Base-by-base conservation (phyloP, 805 yeast species). In the Nematodospora valgi region DNA sequence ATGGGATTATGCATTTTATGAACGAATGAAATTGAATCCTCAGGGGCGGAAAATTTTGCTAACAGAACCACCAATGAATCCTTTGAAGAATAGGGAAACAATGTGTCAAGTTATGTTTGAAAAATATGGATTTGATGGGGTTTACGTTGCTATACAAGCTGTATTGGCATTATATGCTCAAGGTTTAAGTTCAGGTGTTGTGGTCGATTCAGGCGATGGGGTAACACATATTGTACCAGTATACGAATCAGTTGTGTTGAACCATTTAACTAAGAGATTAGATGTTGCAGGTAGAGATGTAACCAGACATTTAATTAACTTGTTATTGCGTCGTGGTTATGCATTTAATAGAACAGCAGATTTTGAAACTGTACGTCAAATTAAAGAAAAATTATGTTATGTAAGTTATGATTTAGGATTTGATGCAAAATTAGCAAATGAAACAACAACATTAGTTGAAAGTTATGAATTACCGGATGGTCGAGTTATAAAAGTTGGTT, bases 261-360 rank as follows among this genome's bases (percentile, higher is more conserved):
- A 86, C 59, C 98, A 93, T 61, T 72, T 87, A 51, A 91, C 96
- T 13, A 78, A 82, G 54, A 80, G 98, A 58, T 70, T 93, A 50
- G 96, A 93, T 59, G 95, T 93, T 42, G 98, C 98, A 4, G 98
- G 98, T 50, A 78, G 98, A 60, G 98, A 93, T 55, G 97, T 93
- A 31, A 93, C 98, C n/a, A 78, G 96, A 54, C 87, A 93, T 62
- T 72, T 93, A 63, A 89, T 93, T 62, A 93, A 83, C 52, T 70
- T 93, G 46, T 70, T 93, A 51, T 76, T 94, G 44, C 86, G 98
- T 64, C 81, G 97, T 49, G 98, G 98, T 30, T 93, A 93, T 60
- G 96, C 98, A 3, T 91, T 93, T 66, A 93, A 93, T 70, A 80
- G 98, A 70, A 89, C 96, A 27, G 98, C 98, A 7, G 98, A 93